Evolutionary conservation across 1,139 yeast genomes (phyloP).

Genomic region (Arxiozyma telluris): DNA sequence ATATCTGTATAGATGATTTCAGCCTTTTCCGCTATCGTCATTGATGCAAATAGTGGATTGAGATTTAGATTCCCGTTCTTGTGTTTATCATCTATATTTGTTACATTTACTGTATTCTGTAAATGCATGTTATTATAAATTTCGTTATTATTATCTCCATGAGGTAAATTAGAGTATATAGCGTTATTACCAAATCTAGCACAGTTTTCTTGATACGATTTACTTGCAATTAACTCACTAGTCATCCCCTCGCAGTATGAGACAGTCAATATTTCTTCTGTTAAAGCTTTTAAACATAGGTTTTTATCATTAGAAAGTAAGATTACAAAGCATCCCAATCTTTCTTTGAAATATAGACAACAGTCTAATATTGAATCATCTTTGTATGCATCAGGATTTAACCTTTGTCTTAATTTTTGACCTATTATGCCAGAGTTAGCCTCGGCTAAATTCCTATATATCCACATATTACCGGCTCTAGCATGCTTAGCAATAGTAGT

Average conservation of each 20-base stretch:
- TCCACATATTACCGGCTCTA: conserved; percentile 72
- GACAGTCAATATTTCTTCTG: conserved; percentile 60
- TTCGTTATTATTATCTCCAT: neutral
- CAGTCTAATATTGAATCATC: conserved; percentile 88
- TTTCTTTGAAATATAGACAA: conserved; percentile 52
- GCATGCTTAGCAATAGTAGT: conserved; percentile 49
- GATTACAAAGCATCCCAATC: conserved; percentile 43
- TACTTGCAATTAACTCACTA: conserved; percentile 49
- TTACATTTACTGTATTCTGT: neutral
- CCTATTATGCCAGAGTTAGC: conserved; percentile 47
- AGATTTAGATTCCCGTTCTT: neutral
- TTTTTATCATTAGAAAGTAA: conserved; percentile 76
- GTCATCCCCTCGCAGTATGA: conserved; percentile 53
- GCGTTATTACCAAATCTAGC: conserved; percentile 16
- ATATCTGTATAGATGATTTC: conserved; percentile 32
- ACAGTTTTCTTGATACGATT: conserved; percentile 38
- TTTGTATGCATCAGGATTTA: conserved; percentile 39
- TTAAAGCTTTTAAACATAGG: conserved; percentile 66
- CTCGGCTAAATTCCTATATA: conserved; percentile 51
- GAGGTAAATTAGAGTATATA: neutral
- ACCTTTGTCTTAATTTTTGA: conserved; percentile 50
- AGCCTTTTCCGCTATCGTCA: conserved; percentile 1
- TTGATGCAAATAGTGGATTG: neutral
- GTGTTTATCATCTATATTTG: neutral
- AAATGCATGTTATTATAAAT: neutral